Base-by-base conservation (phyloP, 2,329 filamentous ascomycete genomes). In the Aaosphaeria pasadenensis region DNA sequence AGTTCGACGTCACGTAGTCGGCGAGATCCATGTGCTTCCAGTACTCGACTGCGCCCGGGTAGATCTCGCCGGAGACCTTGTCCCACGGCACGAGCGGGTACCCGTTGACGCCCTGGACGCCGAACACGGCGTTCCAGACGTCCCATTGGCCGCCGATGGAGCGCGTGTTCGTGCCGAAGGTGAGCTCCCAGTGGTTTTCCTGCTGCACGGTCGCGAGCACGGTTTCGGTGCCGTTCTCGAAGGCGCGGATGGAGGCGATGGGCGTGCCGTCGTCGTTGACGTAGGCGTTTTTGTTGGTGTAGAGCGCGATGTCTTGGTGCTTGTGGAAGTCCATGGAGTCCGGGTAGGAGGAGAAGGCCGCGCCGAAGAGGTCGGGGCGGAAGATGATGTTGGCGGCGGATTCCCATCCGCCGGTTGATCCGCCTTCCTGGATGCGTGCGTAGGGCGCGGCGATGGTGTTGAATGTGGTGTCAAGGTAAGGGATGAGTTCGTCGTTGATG, bases 61-160 rank as follows among this genome's bases (percentile, higher is more conserved):
- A 71, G 5, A 72, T 67, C 32, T 71, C 67, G 11, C 69, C 69
- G 0, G 67, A 70, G 29, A 70, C 65, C 46, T 71, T 71, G 49
- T 72, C 63, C 70, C 70, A 71, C 0, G 70, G 60, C 50, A 68
- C 68, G 6, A 72, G 63, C 6, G 69, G 69, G 42, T 72, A 71
- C 35, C 60, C 56, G 51, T 71, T 71, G 40, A 61, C 58, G 4
- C 68, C 69, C 41, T 71, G 69, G 0, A 59, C 61, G 6, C 66
- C 64, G 28, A 71, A 72, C 1, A 72, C 66, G 6, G 68, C 64
- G 30, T 69, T 63, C 69, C 69, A 72, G 11, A 69, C 39, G 46
- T 72, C 69, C 68, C 67, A 71, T 44, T 72, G 69, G 13, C 59
- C 54, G n/a, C 59, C 53, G 11, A 49, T 49, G 2, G 66, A 70